Base-by-base conservation (phyloP, 768 basidiomycete genomes). In the Mycena chlorophos region DNA sequence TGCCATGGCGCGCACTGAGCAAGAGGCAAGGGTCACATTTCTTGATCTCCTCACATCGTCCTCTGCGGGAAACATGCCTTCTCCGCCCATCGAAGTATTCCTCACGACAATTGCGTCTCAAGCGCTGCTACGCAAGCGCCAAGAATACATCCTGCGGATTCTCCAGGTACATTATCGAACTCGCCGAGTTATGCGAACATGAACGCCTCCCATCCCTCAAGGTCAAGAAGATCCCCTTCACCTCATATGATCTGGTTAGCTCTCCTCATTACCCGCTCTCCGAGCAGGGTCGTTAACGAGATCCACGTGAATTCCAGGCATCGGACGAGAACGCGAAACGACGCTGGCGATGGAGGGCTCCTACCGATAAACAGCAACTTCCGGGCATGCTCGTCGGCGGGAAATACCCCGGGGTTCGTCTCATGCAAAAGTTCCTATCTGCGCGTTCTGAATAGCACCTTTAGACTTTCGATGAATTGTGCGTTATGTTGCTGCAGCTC, bases 61-160 rank as follows among this genome's bases (percentile, higher is more conserved):
- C n/a, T n/a, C n/a, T n/a, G n/a, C n/a, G n/a, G n/a, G n/a, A 13
- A 51, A 16, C 38, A 91, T 89, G 88, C 78, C 86, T 51, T 83
- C 90, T n/a, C 91, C 91, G 5, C 91, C 91, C 6, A 86, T 94
- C 56, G 83, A 88, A 63, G 66, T 89, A 37, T 93, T 91, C 69
- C 79, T 93, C 52, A 94, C 92, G n/a, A 94, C 92, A 16, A 93
- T 94, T 60, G 88, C 87, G 2, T 89, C 89, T 46, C 87, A 91
- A 66, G 84, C 88, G 1, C 80, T 81, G 49, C 77, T 94, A 57
- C 77, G 91, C 61, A 84, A 88, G 63, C 84, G 89, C 23, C 91
- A 94, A 82, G 91, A 94, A 66, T 92, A 91, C 66, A 73, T 94
- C 39, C 68, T 94, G 52, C 84, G 91, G 48, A 88, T 87, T 51